Percentiles rank a stretch among this genome's conserved stretches.
phyloP scores from a whole-genome alignment of 179 eudicot species.

The Nepenthes alata region DNA sequence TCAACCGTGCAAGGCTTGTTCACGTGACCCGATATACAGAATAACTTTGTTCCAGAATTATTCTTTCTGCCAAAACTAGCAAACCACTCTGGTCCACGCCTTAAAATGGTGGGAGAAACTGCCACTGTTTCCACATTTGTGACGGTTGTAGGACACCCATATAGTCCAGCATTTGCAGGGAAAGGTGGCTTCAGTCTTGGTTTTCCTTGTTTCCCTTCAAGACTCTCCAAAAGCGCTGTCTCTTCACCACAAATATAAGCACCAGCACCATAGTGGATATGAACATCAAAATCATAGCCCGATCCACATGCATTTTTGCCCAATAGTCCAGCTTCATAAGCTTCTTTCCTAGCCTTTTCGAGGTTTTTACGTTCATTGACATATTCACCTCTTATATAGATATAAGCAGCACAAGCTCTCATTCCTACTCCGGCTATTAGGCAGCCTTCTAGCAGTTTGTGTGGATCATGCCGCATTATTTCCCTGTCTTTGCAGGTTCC shows the following conservation, averaged over 20 bases:
- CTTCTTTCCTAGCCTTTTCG: constrained; percentile 76
- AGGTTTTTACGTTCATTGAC: constrained; percentile 76
- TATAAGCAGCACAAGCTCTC: constrained; percentile 91
- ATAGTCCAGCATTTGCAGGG: constrained; percentile 90
- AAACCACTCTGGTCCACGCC: constrained; percentile 97
- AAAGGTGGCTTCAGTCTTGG: constrained; percentile 98
- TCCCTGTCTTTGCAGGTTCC: constrained; percentile 97
- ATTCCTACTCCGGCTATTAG: constrained; percentile 88
- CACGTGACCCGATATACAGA: constrained; percentile 86
- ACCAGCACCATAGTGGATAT: constrained; percentile 94
- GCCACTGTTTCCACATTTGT: constrained; percentile 98
- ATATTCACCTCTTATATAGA: constrained; percentile 89
- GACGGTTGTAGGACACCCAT: constrained; percentile 94
- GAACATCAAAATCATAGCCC: constrained; percentile 92
- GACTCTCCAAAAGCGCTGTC: constrained; percentile 88
- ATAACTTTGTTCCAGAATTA: constrained; percentile 80
- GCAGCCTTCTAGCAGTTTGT: constrained; percentile 84
- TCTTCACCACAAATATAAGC: constrained; percentile 98
- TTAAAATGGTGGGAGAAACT: constrained; percentile 78
- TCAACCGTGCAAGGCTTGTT: constrained; percentile 98
- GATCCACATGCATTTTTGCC: constrained; percentile 96
- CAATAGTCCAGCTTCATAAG: constrained; percentile 66
- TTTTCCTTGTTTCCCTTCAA: constrained; percentile 96
- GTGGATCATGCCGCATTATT: constrained; percentile 96
- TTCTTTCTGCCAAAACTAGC: constrained; percentile 89